These are phyloP conservation scores for Fusarium neocosmosporiellum DNA, from an alignment of 2,329 filamentous ascomycete genomes.

Conservation along the genomic window DNA sequence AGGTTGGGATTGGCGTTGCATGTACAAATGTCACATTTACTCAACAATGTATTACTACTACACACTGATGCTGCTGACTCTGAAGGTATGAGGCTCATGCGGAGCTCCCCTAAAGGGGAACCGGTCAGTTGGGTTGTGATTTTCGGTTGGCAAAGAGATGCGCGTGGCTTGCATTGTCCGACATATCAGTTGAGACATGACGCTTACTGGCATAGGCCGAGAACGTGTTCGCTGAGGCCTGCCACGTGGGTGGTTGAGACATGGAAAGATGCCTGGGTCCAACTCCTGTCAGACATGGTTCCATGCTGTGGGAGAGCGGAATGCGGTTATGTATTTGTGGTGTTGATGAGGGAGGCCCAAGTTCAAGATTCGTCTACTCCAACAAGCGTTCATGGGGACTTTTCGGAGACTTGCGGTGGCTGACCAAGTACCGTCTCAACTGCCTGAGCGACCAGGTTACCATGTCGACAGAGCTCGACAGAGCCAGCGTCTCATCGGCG, in stretches of 20 bases:
- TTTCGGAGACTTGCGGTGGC: neutral
- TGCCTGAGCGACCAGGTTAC: neutral
- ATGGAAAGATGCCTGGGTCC: neutral
- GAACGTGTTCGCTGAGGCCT: neutral
- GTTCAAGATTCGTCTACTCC: neutral
- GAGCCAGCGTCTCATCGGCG: neutral
- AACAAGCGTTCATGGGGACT: neutral
- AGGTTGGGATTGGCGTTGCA: conserved; percentile 2
- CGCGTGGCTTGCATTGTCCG: neutral
- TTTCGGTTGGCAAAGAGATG: neutral
- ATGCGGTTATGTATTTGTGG: neutral
- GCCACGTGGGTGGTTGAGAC: neutral
- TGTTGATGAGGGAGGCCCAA: neutral
- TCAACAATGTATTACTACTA: neutral
- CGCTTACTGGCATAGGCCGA: neutral
- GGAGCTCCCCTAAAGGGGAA: neutral
- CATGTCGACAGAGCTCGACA: neutral
- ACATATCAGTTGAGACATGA: neutral
- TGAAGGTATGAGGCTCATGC: neutral
- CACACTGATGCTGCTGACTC: neutral
- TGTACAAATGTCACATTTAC: conserved; percentile 13
- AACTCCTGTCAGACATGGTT: neutral
- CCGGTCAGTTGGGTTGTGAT: neutral
- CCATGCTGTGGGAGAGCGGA: neutral
- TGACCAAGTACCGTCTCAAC: neutral